Evolutionary conservation across 805 yeast genomes (phyloP).

Genomic region (Metschnikowia aberdeeniae): DNA sequence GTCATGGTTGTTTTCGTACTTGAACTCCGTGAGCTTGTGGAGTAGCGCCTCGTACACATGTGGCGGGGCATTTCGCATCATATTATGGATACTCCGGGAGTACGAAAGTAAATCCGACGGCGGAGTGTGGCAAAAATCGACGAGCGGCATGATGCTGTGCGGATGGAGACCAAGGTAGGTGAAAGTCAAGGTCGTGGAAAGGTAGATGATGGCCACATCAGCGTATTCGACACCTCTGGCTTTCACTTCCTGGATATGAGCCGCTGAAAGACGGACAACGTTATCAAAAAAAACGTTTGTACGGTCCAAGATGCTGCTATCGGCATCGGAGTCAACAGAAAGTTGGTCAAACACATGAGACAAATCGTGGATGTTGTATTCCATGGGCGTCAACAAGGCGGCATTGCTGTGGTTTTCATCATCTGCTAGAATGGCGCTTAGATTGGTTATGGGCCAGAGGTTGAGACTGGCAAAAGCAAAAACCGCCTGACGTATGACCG

Average conservation of each 20-base stretch:
- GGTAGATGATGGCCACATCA: conserved; percentile 8
- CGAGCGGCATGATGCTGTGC: conserved; percentile 25
- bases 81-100: conserved; percentile 7
- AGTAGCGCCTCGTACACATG: conserved; percentile 5
- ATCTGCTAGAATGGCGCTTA: conserved; percentile 8
- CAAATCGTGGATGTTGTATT: conserved; percentile 1
- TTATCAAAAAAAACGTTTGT: conserved; percentile 22
- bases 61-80: conserved; percentile 4
- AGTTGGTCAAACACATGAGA: conserved; percentile 11
- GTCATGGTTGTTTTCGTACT: background rate
- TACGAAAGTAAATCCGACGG: conserved; percentile 22
- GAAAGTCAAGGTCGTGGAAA: conserved; percentile 21
- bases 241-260: conserved; percentile 8
- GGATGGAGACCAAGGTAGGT: conserved; percentile 33
- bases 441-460: conserved; percentile 23
- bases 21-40: conserved; percentile 6
- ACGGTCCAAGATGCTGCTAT: conserved; percentile 18
- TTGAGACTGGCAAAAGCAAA: conserved; percentile 24
- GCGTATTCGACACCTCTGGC: conserved; percentile 3
- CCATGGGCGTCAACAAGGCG: background rate
- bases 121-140: conserved; percentile 18
- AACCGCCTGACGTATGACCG: conserved; percentile 25
- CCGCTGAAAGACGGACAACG: conserved; percentile 8
- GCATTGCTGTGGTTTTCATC: conserved; percentile 5
- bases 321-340: conserved; percentile 9